Base-by-base conservation (phyloP, 2,329 filamentous ascomycete genomes). In the Trichoderma sp. region DNA sequence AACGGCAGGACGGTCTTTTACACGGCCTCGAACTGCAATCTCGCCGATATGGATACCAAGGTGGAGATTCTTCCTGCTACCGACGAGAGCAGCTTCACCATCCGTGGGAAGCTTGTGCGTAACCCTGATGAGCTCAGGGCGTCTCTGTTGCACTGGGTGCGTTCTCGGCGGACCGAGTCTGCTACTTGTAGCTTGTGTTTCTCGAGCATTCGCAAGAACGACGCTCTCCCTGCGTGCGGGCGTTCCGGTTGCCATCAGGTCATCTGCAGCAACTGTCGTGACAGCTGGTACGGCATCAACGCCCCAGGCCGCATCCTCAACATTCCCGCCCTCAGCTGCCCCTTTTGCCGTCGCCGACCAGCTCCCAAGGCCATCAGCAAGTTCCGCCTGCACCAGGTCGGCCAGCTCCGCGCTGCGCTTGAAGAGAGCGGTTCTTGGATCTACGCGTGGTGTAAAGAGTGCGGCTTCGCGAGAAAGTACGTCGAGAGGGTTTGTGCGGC, bases 221-320 rank as follows among this genome's bases (percentile, higher is more conserved):
- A 79, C 26, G 78, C 87, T 1, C 80, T 79, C 15, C 78, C 77
- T 1, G 83, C 85, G 3, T 87, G 85, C 71, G 84, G 84, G 12
- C 82, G 84, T 1, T 76, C 76, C 3, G 84, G 83, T 0, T 87
- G 85, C 71, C 64, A 77, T 15, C 82, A 86, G 76, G 75, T 76
- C 6, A 80, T 87, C 66, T 87, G 85, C 75, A 74, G 73, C 6
- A 74, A 72, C 13, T 87, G 85, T 71, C 74, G 80, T 11, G 72
- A 75, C 20, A 76, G 73, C 2, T 87, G 85, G 85, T 86, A 87
- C 71, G 83, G 84, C 0, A 76, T 84, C 71, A 87, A 87, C 74
- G 64, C 57, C 0, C 76, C 79, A 1, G 85, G 85, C 1, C 75
- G 75, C 1, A 78, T 86, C 13, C 81, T 87, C 75, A 86, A 87